These are phyloP conservation scores for Kuraishia borneana DNA, from an alignment of 805 yeast species.

Conservation along the genomic window DNA sequence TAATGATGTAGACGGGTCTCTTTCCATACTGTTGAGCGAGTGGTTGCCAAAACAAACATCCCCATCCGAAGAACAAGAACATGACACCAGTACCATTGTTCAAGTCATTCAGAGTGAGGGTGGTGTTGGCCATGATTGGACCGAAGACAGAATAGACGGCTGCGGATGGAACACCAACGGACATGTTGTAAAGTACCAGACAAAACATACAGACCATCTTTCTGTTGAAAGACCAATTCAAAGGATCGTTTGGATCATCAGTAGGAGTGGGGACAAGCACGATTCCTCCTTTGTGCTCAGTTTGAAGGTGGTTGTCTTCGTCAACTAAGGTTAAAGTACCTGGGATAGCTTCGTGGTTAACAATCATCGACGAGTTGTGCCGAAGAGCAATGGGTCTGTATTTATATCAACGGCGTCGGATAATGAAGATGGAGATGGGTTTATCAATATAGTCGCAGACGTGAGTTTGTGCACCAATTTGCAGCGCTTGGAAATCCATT, in stretches of 20 bases:
- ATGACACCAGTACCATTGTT: conserved; percentile 37
- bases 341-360: conserved; percentile 8
- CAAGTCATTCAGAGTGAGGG: conserved; percentile 25
- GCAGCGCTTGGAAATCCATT: too few species aligned
- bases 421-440: too few species aligned
- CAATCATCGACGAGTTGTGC: too few species aligned
- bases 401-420: too few species aligned
- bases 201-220: conserved; percentile 28
- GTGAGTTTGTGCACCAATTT: too few species aligned
- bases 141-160: conserved; percentile 33
- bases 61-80: conserved; percentile 39
- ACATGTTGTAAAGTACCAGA: conserved; percentile 24
- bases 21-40: conserved; percentile 37
- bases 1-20: conserved; percentile 29
- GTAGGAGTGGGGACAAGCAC: conserved; percentile 50
- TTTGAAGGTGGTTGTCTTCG: conserved; percentile 13
- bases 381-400: too few species aligned
- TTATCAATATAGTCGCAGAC: too few species aligned
- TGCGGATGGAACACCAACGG: conserved; percentile 35
- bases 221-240: conserved; percentile 37
- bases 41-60: conserved; percentile 41
- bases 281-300: conserved; percentile 17
- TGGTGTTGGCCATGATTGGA: conserved; percentile 22
- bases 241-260: conserved; percentile 47
- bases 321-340: conserved; percentile 36